These are phyloP conservation scores for Solanum commersonii DNA, from an alignment of 257 asterid genomes.

Conservation along the genomic window DNA sequence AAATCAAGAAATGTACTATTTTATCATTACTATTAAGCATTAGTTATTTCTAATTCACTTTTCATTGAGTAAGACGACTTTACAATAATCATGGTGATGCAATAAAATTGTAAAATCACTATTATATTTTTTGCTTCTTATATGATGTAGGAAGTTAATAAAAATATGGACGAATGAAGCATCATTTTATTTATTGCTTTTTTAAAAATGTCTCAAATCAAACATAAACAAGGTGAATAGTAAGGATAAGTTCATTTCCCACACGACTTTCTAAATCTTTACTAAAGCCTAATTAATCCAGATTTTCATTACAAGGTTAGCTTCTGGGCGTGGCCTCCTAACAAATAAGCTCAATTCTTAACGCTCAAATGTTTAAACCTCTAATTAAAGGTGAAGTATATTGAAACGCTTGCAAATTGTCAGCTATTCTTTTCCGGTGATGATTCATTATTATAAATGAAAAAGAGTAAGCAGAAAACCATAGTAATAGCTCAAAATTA, in stretches of 20 bases:
- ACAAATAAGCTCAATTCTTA: background rate
- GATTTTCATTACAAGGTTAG: too few species aligned
- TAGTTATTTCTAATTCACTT: background rate
- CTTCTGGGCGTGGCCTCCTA: too few species aligned
- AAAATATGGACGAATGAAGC: background rate
- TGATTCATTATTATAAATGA: background rate
- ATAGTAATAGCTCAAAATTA: background rate
- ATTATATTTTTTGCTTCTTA: background rate
- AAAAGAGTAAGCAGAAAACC: background rate
- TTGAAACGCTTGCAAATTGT: background rate
- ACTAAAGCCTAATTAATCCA: too few species aligned
- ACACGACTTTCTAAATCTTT: accelerated
- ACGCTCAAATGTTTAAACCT: too few species aligned
- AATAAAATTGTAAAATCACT: too few species aligned
- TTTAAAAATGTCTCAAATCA: background rate
- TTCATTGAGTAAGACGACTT: background rate
- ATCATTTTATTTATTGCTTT: background rate
- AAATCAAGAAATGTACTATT: background rate
- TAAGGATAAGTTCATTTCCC: too few species aligned
- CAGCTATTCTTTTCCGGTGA: background rate
- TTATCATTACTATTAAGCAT: background rate
- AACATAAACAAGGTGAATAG: background rate
- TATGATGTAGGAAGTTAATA: background rate
- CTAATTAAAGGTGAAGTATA: too few species aligned
- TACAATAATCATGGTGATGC: background rate